phyloP scores from a whole-genome alignment of 2,329 filamentous ascomycete genomes.

The Hymenoscyphus scutula region DNA sequence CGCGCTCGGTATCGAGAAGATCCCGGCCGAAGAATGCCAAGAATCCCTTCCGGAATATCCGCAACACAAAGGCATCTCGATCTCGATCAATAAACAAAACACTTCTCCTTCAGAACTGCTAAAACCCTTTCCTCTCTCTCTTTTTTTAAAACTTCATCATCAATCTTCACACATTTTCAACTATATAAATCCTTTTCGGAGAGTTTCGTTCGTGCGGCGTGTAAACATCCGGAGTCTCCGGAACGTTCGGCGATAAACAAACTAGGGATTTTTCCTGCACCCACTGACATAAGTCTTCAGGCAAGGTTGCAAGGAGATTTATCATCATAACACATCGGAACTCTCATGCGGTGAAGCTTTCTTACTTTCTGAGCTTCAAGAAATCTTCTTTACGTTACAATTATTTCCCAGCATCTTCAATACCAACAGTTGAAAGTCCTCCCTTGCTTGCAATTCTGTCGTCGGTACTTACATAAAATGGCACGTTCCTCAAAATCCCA shows the following conservation, averaged over 20 bases:
- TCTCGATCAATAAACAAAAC: no score
- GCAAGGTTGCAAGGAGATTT: neutral
- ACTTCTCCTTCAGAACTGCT: no score
- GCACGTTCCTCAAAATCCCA: neutral
- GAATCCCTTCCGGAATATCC: no score
- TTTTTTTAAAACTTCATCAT: no score
- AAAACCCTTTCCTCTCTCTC: no score
- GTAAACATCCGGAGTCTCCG: neutral
- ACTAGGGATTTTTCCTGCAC: neutral
- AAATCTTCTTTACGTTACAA: neutral
- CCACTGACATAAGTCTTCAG: neutral
- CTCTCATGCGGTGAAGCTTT: neutral
- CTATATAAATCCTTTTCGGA: no score
- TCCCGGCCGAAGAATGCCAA: no score
- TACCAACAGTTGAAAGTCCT: neutral
- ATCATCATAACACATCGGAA: neutral
- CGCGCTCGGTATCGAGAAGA: no score
- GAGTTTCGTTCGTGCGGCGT: no score
- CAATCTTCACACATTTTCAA: no score
- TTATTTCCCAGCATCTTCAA: neutral
- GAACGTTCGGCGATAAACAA: constrained; percentile 2
- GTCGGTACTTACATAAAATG: neutral
- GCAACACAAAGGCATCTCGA: no score
- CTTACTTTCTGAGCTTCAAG: neutral
- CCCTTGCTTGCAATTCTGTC: neutral